Evolutionary conservation across 768 basidiomycete genomes (phyloP).

Genomic region (Calocera cornea): DNA sequence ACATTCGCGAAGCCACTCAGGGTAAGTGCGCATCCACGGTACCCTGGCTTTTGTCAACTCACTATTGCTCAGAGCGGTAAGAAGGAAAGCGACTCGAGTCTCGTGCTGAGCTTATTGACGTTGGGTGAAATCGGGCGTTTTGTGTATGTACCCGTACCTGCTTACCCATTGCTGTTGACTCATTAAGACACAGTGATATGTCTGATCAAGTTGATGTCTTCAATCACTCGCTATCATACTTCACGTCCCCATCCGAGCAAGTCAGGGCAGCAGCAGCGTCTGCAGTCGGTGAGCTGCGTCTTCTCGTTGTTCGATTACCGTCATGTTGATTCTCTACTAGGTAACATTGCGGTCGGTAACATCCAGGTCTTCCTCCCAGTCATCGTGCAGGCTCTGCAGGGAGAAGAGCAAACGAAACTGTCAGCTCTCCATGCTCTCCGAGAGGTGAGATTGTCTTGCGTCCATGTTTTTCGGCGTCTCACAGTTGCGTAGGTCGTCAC

Average conservation of each 20-base stretch:
- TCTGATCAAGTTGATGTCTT: conserved; percentile 70
- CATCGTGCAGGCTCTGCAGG: conserved; percentile 65
- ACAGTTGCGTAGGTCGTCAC: conserved; percentile 57
- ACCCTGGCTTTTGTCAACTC: neutral
- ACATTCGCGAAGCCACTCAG: conserved; percentile 73
- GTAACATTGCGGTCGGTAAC: conserved; percentile 93
- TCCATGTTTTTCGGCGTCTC: neutral
- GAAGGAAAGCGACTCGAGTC: conserved; percentile 44
- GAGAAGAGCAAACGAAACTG: conserved; percentile 63
- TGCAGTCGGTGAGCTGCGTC: conserved; percentile 52
- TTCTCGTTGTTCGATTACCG: neutral
- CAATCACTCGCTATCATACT: conserved; percentile 53
- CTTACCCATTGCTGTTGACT: conserved; percentile 1
- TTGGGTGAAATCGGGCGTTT: conserved; percentile 88
- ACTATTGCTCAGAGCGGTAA: conserved; percentile 3
- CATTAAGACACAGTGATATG: conserved; percentile 56
- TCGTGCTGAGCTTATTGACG: conserved; percentile 73
- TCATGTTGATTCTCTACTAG: conserved; percentile 26
- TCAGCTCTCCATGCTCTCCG: conserved; percentile 85
- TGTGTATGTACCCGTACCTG: conserved; percentile 41
- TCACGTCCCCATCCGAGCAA: conserved; percentile 69
- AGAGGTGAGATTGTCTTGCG: conserved; percentile 42
- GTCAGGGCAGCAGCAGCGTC: conserved; percentile 85
- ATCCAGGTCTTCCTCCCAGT: conserved; percentile 72
- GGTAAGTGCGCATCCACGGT: conserved; percentile 30